Evolutionary conservation across 371 early-diverging fungal genomes (phyloP).

Genomic region (Circinella umbellata): DNA sequence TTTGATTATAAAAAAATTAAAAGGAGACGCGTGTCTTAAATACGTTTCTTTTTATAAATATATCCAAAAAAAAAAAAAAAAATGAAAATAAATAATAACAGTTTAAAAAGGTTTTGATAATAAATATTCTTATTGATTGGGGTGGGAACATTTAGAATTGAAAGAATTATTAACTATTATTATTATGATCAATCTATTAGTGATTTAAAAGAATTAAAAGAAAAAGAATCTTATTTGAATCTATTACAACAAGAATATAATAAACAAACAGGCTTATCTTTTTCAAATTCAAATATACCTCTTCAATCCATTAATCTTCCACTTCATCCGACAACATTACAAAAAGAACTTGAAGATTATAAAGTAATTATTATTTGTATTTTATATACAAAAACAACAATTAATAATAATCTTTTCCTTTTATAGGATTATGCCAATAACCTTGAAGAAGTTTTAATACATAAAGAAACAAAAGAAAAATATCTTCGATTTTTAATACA

Average conservation of each 20-base stretch:
- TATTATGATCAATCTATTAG: not conserved
- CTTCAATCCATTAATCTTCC: not conserved
- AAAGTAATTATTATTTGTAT: not conserved
- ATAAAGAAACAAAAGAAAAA: constrained; percentile 9
- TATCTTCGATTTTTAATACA: constrained; percentile 6
- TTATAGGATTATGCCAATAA: constrained; percentile 5
- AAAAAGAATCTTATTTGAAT: constrained; percentile 1
- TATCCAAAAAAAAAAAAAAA: too few species aligned
- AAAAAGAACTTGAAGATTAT: constrained; percentile 15
- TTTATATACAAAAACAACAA: too few species aligned
- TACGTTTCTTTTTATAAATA: not conserved
- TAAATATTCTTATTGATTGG: too few species aligned
- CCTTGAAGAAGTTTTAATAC: constrained; percentile 7
- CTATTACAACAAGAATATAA: constrained; percentile 13
- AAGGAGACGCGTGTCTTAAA: not conserved
- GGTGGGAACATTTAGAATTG: too few species aligned
- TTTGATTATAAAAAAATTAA: not conserved
- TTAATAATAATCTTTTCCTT: too few species aligned
- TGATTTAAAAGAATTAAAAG: constrained; percentile 10
- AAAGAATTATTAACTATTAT: too few species aligned
- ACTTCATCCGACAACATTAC: constrained; percentile 12
- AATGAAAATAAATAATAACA: too few species aligned
- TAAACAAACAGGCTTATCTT: constrained; percentile 1
- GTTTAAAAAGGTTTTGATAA: too few species aligned
- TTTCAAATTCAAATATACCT: not conserved